Conservation (phyloP, 345 rosid species). For the Barbarea vulgaris region DNA sequence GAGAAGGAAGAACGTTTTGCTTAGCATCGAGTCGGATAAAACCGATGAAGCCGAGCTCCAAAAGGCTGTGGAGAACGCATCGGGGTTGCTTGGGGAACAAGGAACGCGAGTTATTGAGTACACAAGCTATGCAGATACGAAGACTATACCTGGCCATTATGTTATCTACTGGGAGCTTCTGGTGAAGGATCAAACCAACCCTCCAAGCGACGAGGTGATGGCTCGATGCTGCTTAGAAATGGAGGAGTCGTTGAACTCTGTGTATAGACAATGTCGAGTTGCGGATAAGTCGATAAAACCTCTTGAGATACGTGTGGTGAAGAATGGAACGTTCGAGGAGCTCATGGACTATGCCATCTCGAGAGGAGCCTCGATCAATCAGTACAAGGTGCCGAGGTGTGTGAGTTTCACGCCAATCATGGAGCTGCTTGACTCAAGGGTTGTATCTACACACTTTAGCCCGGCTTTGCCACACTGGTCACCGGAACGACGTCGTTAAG, state of each 20-base stretch:
- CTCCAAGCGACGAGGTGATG: constrained; percentile 54
- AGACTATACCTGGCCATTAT: constrained; percentile 76
- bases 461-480: constrained; percentile 70
- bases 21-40: constrained; percentile 86
- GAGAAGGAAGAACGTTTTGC: constrained; percentile 74
- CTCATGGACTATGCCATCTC: constrained; percentile 91
- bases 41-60: constrained; percentile 90
- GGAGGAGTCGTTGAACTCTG: constrained; percentile 80
- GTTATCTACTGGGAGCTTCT: constrained; percentile 86
- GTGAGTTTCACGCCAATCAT: constrained; percentile 74
- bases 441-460: constrained; percentile 70
- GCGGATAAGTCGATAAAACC: constrained; percentile 85
- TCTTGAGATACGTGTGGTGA: constrained; percentile 74
- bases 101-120: constrained; percentile 68
- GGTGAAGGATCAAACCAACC: constrained; percentile 46
- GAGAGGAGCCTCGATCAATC: constrained; percentile 87
- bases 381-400: constrained; percentile 86
- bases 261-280: constrained; percentile 87
- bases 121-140: constrained; percentile 81
- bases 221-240: constrained; percentile 65
- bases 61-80: constrained; percentile 65
- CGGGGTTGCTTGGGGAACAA: constrained; percentile 48
- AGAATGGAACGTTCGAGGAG: constrained; percentile 85
- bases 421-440: constrained; percentile 73
- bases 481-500: constrained; percentile 46